Evolutionary conservation across 2,329 filamentous ascomycete species (phyloP).

Genomic region (Madurella fahalii): DNA sequence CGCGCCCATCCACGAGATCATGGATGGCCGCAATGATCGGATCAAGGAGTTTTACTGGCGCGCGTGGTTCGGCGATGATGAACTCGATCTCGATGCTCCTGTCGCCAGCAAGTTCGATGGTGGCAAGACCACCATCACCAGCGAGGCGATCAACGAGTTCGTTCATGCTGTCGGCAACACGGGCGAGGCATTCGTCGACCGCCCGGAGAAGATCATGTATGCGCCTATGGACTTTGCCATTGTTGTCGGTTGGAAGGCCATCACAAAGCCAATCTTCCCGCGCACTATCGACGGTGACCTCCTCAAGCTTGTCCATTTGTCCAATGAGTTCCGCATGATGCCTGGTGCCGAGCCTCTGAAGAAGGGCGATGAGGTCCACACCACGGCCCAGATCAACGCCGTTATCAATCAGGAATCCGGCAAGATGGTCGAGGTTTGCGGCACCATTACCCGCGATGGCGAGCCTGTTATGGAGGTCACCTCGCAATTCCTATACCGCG

Average conservation of each 20-base stretch:
- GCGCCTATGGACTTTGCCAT: slow-evolving; percentile 99
- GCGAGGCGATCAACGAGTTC: slow-evolving; percentile 94
- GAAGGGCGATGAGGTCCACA: slow-evolving; percentile 89
- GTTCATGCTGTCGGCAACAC: slow-evolving; percentile 99
- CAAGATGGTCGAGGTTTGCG: slow-evolving; percentile 99
- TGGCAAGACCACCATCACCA: slow-evolving; percentile 79
- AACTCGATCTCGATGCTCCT: slow-evolving; percentile 75
- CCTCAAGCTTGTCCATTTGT: slow-evolving; percentile 92
- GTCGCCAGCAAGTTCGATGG: slow-evolving; percentile 88
- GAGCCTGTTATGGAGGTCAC: slow-evolving; percentile 96
- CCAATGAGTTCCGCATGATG: slow-evolving; percentile 97
- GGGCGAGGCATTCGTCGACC: slow-evolving; percentile 93
- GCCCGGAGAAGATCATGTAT: slow-evolving; percentile 87
- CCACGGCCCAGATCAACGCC: slow-evolving; percentile 92
- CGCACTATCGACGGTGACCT: slow-evolving; percentile 93
- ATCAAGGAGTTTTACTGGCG: slow-evolving; percentile 99
- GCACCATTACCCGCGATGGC: slow-evolving; percentile 82
- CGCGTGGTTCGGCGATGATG: slow-evolving; percentile 90
- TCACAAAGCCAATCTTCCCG: slow-evolving; percentile 98
- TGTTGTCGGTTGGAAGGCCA: slow-evolving; percentile 98
- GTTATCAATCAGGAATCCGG: slow-evolving; percentile 97
- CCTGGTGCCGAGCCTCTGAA: slow-evolving; percentile 91
- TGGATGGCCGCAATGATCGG: slow-evolving; percentile 91
- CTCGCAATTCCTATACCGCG: slow-evolving; percentile 95
- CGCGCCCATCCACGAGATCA: slow-evolving; percentile 94